These are phyloP conservation scores for Setomelanomma holmii DNA, from an alignment of 2,329 filamentous ascomycete species.

Conservation along the genomic window DNA sequence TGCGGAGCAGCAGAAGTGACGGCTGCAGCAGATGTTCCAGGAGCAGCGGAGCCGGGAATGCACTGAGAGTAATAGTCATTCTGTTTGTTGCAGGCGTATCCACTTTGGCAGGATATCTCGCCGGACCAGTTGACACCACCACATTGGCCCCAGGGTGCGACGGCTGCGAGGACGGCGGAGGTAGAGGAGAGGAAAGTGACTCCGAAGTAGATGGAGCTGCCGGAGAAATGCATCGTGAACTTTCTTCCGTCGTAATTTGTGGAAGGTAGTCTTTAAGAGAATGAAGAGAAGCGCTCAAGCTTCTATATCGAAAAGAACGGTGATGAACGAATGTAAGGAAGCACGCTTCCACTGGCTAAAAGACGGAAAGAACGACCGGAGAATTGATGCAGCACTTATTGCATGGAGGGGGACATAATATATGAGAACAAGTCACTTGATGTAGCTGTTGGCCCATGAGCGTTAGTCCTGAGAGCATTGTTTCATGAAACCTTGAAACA, in stretches of 20 bases:
- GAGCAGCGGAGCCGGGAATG: constrained; percentile 15
- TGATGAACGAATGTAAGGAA: constrained; percentile 26
- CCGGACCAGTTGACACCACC: constrained; percentile 53
- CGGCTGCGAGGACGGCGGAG: constrained; percentile 35
- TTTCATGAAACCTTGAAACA: constrained; percentile 28
- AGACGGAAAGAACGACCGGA: constrained; percentile 2
- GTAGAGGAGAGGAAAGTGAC: constrained; percentile 38
- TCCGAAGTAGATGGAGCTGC: constrained; percentile 32
- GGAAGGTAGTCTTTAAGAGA: background rate
- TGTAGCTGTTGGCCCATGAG: constrained; percentile 9
- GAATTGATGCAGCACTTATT: background rate
- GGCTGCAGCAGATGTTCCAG: background rate
- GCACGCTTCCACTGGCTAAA: constrained; percentile 23
- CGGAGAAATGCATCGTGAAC: constrained; percentile 31
- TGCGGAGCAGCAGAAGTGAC: background rate
- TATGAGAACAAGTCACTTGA: constrained; percentile 9
- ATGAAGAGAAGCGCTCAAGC: constrained; percentile 15
- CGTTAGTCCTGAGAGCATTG: constrained; percentile 10
- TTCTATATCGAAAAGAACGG: constrained; percentile 23
- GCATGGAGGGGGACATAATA: constrained; percentile 3
- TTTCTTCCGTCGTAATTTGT: background rate
- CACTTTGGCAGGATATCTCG: constrained; percentile 49
- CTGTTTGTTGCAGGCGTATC: constrained; percentile 47
- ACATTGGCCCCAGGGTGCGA: constrained; percentile 53
- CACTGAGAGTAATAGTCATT: constrained; percentile 59